Evolutionary conservation across 129 eudicot genomes (phyloP).

Genomic region (Heracleum sosnowskyi): DNA sequence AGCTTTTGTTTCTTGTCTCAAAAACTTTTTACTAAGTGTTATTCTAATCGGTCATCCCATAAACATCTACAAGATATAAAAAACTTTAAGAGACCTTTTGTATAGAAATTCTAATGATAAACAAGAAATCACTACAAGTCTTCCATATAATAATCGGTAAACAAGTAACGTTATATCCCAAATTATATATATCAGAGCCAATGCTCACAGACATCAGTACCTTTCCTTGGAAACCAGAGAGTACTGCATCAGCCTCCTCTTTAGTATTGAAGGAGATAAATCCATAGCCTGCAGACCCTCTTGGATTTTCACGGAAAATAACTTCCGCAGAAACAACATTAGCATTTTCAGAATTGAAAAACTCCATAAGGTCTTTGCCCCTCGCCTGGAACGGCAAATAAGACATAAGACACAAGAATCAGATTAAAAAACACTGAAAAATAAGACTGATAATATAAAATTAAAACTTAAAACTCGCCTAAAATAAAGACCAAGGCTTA

Average conservation of each 20-base stretch:
- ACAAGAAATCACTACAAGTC: neutral
- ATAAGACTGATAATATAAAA: no score
- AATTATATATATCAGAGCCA: neutral
- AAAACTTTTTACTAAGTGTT: slow-evolving; percentile 55
- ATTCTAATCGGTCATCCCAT: slow-evolving; percentile 81
- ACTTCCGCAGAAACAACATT: slow-evolving; percentile 77
- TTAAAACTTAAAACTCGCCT: no score
- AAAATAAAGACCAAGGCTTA: no score
- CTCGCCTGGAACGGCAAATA: slow-evolving; percentile 66
- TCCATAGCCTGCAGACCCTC: slow-evolving; percentile 79
- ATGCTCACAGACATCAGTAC: slow-evolving; percentile 28
- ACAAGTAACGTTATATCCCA: neutral
- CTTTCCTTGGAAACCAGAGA: slow-evolving; percentile 65
- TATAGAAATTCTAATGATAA: neutral
- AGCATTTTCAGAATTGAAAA: slow-evolving; percentile 48
- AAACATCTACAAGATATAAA: slow-evolving; percentile 36
- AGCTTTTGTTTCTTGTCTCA: slow-evolving; percentile 56
- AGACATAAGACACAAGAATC: no score
- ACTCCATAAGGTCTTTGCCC: slow-evolving; percentile 70
- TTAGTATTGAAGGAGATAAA: slow-evolving; percentile 70
- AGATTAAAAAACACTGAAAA: no score
- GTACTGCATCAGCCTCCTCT: slow-evolving; percentile 78
- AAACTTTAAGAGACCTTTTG: neutral
- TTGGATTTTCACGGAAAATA: slow-evolving; percentile 54
- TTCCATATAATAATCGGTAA: neutral